A percentile compares a stretch with the other conserved stretches of the same genome.
phyloP scores from a whole-genome alignment of 495 filamentous ascomycete species.

The Parathielavia appendiculata region DNA sequence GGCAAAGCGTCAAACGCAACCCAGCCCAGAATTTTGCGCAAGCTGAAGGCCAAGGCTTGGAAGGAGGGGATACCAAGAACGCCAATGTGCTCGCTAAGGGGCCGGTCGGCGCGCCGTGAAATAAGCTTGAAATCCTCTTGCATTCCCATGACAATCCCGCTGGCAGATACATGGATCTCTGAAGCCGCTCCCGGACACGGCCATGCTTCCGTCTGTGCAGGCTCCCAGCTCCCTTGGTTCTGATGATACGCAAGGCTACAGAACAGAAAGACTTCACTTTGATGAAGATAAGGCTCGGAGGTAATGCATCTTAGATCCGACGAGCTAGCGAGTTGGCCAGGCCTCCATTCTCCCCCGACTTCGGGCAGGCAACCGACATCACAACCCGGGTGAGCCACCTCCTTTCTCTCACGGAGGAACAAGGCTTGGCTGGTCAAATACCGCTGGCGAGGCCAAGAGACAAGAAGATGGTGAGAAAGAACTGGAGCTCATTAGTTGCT shows the following conservation, averaged over 20 bases:
- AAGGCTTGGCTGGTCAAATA: neutral
- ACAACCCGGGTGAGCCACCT: neutral
- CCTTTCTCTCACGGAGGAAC: neutral
- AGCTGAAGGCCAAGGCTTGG: constrained; percentile 1
- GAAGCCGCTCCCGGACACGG: neutral
- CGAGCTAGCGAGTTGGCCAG: neutral
- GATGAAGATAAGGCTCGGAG: constrained; percentile 2
- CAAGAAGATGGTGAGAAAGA: neutral
- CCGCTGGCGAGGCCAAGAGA: neutral
- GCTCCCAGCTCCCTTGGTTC: neutral
- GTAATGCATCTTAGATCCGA: neutral
- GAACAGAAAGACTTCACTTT: too few relatives aligned
- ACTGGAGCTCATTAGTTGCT: neutral
- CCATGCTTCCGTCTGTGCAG: constrained; percentile 4
- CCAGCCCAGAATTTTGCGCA: neutral
- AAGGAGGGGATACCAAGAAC: constrained; percentile 9
- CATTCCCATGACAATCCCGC: constrained; percentile 30
- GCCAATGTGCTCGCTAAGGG: constrained; percentile 21
- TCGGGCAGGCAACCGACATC: neutral
- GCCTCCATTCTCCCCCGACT: neutral
- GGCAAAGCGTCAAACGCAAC: neutral
- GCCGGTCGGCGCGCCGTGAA: constrained; percentile 21
- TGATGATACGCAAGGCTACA: neutral
- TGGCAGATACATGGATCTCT: constrained; percentile 20
- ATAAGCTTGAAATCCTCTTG: constrained; percentile 35